Conservation (phyloP, 1,139 yeast species). For the Pneumocystis carinii region DNA sequence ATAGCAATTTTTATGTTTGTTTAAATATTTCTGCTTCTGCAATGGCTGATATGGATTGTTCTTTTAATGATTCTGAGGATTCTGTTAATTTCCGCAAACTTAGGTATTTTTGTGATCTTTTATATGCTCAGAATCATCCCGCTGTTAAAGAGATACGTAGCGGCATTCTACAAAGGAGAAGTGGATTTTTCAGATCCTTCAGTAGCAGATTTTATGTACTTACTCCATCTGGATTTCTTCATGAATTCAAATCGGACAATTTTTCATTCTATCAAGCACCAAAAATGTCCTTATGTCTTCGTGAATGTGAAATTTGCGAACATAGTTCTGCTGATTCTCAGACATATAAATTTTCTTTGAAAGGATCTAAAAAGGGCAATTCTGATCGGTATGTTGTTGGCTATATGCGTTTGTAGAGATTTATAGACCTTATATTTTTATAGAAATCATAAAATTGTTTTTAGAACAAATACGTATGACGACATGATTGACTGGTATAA, state of each 20-base stretch:
- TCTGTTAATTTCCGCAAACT: not conserved
- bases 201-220: constrained; percentile 82
- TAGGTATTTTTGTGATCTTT: not conserved
- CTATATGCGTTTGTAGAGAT: not conserved
- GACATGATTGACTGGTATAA: constrained; percentile 74
- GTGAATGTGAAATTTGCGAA: constrained; percentile 67
- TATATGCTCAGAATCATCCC: constrained; percentile 48
- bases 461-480: constrained; percentile 66
- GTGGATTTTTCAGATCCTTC: constrained; percentile 79
- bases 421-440: constrained; percentile 26
- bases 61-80: not conserved
- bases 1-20: not conserved
- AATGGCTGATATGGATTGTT: not conserved
- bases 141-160: constrained; percentile 58
- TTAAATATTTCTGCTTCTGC: not conserved
- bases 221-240: constrained; percentile 63
- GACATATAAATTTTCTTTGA: constrained; percentile 68
- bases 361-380: constrained; percentile 54
- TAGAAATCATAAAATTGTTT: constrained; percentile 83
- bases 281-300: constrained; percentile 67
- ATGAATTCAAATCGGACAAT: constrained; percentile 77
- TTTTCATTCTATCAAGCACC: constrained; percentile 76
- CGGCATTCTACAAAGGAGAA: constrained; percentile 75
- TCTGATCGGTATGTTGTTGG: constrained; percentile 16
- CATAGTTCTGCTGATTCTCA: constrained; percentile 31